Percentiles rank a stretch among this genome's conserved stretches.
Evolutionary conservation across 345 rosid species (phyloP).

Genomic region (Mallotus nudiflorus): DNA sequence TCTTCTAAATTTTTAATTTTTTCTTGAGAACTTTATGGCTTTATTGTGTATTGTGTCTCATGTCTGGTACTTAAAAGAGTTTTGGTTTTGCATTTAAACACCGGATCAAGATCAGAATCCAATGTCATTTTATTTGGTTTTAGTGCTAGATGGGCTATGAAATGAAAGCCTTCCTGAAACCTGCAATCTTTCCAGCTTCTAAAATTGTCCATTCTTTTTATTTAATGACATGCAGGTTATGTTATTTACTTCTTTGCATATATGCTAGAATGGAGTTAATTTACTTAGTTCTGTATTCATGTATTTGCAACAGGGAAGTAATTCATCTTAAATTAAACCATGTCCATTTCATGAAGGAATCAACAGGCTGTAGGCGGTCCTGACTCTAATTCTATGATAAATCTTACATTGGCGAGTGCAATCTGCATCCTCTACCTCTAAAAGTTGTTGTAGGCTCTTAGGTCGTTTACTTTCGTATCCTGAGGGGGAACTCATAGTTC

Average conservation of each 20-base stretch:
- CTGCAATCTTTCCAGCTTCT: neutral
- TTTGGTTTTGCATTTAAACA: no score
- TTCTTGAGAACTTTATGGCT: no score
- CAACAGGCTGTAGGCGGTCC: neutral
- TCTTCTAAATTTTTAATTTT: no score
- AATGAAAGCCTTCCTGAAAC: neutral
- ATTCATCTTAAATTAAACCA: neutral
- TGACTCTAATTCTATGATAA: neutral
- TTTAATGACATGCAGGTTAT: neutral
- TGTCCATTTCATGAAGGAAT: neutral
- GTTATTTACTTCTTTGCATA: neutral
- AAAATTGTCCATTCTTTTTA: neutral
- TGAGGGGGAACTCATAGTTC: no score
- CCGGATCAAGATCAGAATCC: no score
- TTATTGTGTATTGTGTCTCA: no score
- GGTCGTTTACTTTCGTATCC: no score
- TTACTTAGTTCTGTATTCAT: neutral
- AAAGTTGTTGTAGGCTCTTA: no score
- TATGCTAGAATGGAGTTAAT: neutral
- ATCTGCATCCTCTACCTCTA: neutral
- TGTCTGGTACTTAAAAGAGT: no score
- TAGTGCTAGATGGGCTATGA: neutral
- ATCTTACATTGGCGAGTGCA: neutral
- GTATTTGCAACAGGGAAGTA: neutral
- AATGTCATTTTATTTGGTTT: no score